A percentile compares a stretch with the other conserved stretches of the same genome.
These are phyloP conservation scores for Fomitopsis pulvina DNA, from an alignment of 768 basidiomycete genomes.

Conservation along the genomic window DNA sequence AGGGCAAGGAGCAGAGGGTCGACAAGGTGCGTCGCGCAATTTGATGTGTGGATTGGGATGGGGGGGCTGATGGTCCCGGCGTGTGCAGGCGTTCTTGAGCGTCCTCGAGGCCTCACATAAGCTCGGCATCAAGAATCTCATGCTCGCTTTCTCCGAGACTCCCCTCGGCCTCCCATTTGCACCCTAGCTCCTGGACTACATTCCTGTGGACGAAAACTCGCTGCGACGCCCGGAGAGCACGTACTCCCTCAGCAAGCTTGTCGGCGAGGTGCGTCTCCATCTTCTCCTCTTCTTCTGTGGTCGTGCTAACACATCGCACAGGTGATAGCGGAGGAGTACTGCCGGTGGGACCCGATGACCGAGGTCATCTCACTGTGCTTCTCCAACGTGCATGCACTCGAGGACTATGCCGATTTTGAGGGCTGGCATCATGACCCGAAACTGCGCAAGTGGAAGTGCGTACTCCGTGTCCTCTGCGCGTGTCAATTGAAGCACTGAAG, in stretches of 20 bases:
- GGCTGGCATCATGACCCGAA: no score
- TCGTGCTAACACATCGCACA: not conserved
- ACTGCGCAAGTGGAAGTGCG: no score
- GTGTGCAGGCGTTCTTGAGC: slow-evolving; percentile 63
- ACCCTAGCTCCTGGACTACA: not conserved
- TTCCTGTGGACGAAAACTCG: slow-evolving; percentile 2
- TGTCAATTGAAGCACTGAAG: no score
- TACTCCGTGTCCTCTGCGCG: no score
- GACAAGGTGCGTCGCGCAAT: slow-evolving; percentile 43
- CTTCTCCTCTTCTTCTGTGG: no score
- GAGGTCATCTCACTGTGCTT: not conserved
- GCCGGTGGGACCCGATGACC: no score
- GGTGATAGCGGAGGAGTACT: not conserved
- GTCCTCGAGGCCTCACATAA: not conserved
- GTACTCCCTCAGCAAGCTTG: slow-evolving; percentile 3
- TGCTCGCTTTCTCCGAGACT: not conserved
- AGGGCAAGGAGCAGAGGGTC: slow-evolving; percentile 40
- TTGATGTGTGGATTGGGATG: not conserved
- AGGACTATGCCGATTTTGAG: not conserved
- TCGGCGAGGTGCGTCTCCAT: not conserved
- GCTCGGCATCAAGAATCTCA: no score
- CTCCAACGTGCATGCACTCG: not conserved
- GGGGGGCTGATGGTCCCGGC: not conserved
- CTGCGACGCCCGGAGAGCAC: not conserved
- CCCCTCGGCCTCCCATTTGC: not conserved